Percentiles rank a stretch among this genome's conserved stretches.
Evolutionary conservation across 768 basidiomycete genomes (phyloP).

Genomic region (Phlebiopsis gigantea): DNA sequence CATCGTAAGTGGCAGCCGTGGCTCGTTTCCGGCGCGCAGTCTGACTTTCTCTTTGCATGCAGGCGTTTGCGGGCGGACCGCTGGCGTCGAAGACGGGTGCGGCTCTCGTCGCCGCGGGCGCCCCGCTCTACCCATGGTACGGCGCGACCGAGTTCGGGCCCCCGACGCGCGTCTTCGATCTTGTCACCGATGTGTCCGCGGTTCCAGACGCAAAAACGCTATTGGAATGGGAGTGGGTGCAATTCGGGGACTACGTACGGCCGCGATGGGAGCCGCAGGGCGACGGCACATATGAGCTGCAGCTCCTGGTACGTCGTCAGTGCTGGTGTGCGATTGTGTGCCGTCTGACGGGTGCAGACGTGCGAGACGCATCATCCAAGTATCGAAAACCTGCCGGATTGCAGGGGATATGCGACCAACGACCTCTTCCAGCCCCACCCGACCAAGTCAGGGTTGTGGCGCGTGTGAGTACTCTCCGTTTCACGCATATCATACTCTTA

Average conservation of each 20-base stretch:
- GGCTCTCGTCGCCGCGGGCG: slow-evolving; percentile 1
- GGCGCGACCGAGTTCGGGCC: slow-evolving; percentile 10
- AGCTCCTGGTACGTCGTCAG: slow-evolving; percentile 29
- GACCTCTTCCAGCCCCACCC: slow-evolving; percentile 18
- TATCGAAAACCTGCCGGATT: slow-evolving; percentile 7
- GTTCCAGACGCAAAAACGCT: neutral
- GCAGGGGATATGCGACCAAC: slow-evolving; percentile 17
- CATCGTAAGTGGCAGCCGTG: neutral
- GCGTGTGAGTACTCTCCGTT: slow-evolving; percentile 22
- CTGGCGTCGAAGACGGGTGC: neutral
- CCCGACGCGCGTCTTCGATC: slow-evolving; percentile 6
- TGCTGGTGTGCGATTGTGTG: neutral
- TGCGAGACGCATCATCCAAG: slow-evolving; percentile 11
- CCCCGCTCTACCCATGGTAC: neutral
- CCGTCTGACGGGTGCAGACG: slow-evolving; percentile 3
- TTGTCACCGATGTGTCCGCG: neutral
- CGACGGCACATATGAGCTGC: slow-evolving; percentile 30
- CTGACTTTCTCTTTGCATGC: neutral
- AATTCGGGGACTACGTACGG: slow-evolving; percentile 14
- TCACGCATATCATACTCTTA: neutral
- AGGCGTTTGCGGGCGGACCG: slow-evolving; percentile 9
- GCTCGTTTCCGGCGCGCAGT: neutral
- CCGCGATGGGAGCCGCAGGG: slow-evolving; percentile 28
- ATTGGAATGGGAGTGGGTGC: slow-evolving; percentile 34
- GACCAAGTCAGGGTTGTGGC: slow-evolving; percentile 18